Evolutionary conservation across 176 grass and related monocot species (phyloP), one percentile per base, ranked within the genome.

Genomic region (Carex littledalei): DNA sequence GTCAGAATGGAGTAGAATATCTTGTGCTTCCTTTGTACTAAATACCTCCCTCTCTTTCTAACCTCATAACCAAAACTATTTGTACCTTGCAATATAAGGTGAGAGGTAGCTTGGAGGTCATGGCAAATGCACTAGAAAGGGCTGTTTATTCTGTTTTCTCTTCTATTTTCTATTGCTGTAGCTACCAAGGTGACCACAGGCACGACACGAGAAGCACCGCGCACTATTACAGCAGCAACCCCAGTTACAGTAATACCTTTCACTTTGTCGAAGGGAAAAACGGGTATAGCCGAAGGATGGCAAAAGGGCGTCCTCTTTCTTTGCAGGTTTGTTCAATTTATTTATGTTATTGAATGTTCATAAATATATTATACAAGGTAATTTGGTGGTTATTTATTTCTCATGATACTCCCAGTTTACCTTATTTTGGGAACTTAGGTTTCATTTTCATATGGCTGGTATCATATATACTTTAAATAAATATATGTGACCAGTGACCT

Each of bases 151-250:
- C 92, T 0, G 84, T 85, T 2, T 35, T 94, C 85, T 92, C 92
- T 54, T 90, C 90, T 18, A 87, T 94, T 79, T 83, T 94, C 72
- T 72, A 88, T 55, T 90, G 90, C 61, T 94, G 92, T 85, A 92
- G 89, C 86, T 85, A 88, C 70, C 90, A 84, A 18, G 89, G 89
- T 70, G 83, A 94, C 85, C 86, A 78, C 85, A 85, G 82, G 73
- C 92, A 94, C 88, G 88, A 90, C 14, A 88, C 90, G 63, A 85
- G 88, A 85, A 55, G 22, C 83, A 91, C 62, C 78, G 84, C 92
- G 17, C 7, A 83, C 63, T 34, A 68, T 68, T 66, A 83, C 41
- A 68, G n/a, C 43, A 68, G 35, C 81, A 83, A 83, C 80, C 61
- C 37, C 13, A 83, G 80, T 83, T 31, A 65, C 80, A 66, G 37